Evolutionary conservation across 2,329 filamentous ascomycete genomes (phyloP).

Genomic region (Elsinoe australis): DNA sequence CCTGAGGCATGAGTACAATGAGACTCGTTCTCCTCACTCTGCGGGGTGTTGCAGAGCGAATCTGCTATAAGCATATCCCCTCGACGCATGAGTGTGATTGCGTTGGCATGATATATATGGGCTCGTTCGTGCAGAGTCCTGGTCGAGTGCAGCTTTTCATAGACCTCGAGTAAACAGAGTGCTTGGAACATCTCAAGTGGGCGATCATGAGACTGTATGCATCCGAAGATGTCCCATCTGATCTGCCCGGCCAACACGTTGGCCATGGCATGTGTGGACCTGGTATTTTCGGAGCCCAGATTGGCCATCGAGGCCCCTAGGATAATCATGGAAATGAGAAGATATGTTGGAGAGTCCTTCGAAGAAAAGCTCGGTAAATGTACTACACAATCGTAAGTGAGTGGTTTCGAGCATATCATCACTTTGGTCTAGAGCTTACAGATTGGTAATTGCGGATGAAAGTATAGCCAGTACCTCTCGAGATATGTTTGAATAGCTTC

Average conservation of each 20-base stretch:
- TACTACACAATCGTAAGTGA: too few relatives aligned
- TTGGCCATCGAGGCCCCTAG: slow-evolving; percentile 91
- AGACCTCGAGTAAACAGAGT: slow-evolving; percentile 77
- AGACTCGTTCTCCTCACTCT: neutral
- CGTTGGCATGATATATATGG: slow-evolving; percentile 94
- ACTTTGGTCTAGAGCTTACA: too few relatives aligned
- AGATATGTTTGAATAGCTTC: slow-evolving; percentile 87
- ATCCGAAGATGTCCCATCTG: slow-evolving; percentile 93
- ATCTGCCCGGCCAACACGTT: slow-evolving; percentile 89
- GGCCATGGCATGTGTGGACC: slow-evolving; percentile 67
- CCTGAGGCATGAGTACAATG: too few relatives aligned
- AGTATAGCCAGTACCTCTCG: slow-evolving; percentile 87
- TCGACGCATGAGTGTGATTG: slow-evolving; percentile 87
- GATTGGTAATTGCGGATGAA: slow-evolving; percentile 89
- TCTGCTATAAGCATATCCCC: slow-evolving; percentile 85
- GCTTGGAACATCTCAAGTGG: slow-evolving; percentile 93
- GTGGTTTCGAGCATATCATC: too few relatives aligned
- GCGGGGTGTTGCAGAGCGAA: neutral
- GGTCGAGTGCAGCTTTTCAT: slow-evolving; percentile 97
- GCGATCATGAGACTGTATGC: slow-evolving; percentile 76
- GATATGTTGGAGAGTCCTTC: slow-evolving; percentile 73
- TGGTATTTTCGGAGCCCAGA: slow-evolving; percentile 75
- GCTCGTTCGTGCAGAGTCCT: slow-evolving; percentile 85
- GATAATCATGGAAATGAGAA: slow-evolving; percentile 82
- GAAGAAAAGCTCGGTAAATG: slow-evolving; percentile 91